phyloP scores from a whole-genome alignment of 495 filamentous ascomycete genomes.

The Neurospora sp. region DNA sequence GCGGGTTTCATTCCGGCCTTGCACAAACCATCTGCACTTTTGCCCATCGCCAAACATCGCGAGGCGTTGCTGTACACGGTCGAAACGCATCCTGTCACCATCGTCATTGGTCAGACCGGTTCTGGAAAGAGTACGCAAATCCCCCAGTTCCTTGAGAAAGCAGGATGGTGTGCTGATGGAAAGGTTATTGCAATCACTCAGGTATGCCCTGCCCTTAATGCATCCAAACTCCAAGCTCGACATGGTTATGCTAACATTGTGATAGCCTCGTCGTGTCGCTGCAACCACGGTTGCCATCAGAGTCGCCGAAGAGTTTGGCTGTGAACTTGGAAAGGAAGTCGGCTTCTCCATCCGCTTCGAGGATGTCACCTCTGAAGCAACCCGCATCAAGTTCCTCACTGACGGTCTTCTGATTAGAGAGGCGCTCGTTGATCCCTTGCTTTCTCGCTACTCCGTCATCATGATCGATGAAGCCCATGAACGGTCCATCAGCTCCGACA shows the following conservation, averaged over 20 bases:
- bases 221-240: neutral
- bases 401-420: conserved; percentile 93
- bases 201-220: conserved; percentile 37
- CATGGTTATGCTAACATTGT: conserved; percentile 10
- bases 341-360: conserved; percentile 97
- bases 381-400: conserved; percentile 91
- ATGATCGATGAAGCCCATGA: conserved; percentile 99
- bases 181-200: conserved; percentile 87
- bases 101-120: conserved; percentile 84
- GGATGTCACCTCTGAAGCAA: conserved; percentile 80
- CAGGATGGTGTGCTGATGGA: conserved; percentile 76
- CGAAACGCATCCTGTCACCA: conserved; percentile 67
- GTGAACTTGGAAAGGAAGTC: conserved; percentile 85
- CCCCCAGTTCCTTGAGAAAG: conserved; percentile 76
- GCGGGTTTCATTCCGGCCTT: conserved; percentile 62
- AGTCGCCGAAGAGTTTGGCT: conserved; percentile 89
- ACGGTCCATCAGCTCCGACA: conserved; percentile 85
- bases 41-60: conserved; percentile 70
- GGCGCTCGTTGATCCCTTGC: conserved; percentile 81
- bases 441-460: conserved; percentile 90
- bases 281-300: conserved; percentile 84
- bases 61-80: conserved; percentile 66
- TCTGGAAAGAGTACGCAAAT: conserved; percentile 87
- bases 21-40: conserved; percentile 64
- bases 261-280: conserved; percentile 79